phyloP scores from a whole-genome alignment of 495 filamentous ascomycete species.

The Pyrenula massariospora region DNA sequence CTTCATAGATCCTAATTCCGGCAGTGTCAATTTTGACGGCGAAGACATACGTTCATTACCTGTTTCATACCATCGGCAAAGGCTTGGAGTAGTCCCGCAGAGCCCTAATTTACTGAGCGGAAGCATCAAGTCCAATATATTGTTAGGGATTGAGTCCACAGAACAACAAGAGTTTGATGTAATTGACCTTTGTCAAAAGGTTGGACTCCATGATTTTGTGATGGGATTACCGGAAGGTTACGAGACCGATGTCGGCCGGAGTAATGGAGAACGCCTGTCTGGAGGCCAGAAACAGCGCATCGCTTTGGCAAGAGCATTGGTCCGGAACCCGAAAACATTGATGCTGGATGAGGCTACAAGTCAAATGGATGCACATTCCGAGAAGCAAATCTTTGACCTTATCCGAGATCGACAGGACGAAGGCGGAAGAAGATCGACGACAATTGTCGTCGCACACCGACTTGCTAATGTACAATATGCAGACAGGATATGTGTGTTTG shows the following conservation, averaged over 20 bases:
- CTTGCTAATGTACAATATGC: constrained; percentile 21
- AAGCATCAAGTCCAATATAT: constrained; percentile 40
- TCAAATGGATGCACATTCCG: constrained; percentile 59
- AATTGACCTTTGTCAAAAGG: constrained; percentile 41
- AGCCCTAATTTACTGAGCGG: constrained; percentile 44
- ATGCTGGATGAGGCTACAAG: constrained; percentile 71
- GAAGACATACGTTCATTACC: constrained; percentile 23
- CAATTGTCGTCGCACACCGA: constrained; percentile 26
- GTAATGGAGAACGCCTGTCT: constrained; percentile 5
- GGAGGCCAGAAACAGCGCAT: constrained; percentile 40
- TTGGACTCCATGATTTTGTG: constrained; percentile 49
- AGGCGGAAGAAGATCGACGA: constrained; percentile 17
- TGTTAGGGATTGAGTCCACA: constrained; percentile 27
- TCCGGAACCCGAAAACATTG: constrained; percentile 30
- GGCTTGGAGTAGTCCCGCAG: constrained; percentile 42
- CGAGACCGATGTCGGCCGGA: constrained; percentile 46
- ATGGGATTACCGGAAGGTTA: constrained; percentile 46
- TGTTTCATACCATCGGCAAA: constrained; percentile 29
- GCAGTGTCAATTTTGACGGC: constrained; percentile 29
- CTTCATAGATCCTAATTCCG: constrained; percentile 37
- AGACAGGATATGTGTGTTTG: constrained; percentile 25
- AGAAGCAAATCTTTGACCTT: constrained; percentile 51
- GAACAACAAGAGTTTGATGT: constrained; percentile 36
- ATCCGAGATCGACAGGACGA: constrained; percentile 21
- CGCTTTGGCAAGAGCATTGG: constrained; percentile 37